Base-by-base conservation (phyloP, 352 stramenopile species). In the Pythium plurisporium region DNA sequence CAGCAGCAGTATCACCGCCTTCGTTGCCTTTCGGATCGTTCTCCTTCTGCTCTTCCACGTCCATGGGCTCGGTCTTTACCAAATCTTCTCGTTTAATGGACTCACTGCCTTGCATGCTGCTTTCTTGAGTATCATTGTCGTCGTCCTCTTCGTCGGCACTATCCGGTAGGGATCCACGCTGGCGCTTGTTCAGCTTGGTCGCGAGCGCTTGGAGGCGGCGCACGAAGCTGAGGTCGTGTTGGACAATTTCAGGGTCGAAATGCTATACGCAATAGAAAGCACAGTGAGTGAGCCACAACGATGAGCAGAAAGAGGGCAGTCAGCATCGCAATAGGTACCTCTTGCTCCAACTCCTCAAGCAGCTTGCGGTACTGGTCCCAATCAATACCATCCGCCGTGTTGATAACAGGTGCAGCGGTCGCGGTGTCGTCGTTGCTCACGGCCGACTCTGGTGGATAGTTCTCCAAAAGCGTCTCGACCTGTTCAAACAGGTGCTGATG, bases 401-500 rank as follows among this genome's bases (percentile, higher is more conserved):
- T 36, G 7, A 14, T 17, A 42, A 6, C 36, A 40, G 20, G 19
- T 8, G 26, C 20, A 4, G 14, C 11, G 8, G 10, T 26, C 11
- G 33, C 3, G 12, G 4, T 22, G 22, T 31, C 33, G 29, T 25
- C 26, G 25, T 20, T 55, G 10, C 54, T 34, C 17, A 62, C 51
- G 7, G 29, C 11, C 4, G 42, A 20, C 23, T 70, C 62, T 0
- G 52, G n/a, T 22, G 68, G 64, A 22, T 76, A 61, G 55, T 81
- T 82, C 27, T 82, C 70, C 40, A 86, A 31, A 10, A 89, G 54
- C 12, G 70, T 72, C 67, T 82, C 75, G 42, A 90, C 73, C 37
- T 90, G 73, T 43, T 88, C 80, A 47, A 72, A 88, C 30, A 90
- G 44, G 40, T 86, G 80, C 65, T 90, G 75, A 54, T 87, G 75